A percentile compares a stretch with the other conserved stretches of the same genome.
Evolutionary conservation across 2,329 filamentous ascomycete genomes (phyloP).

Genomic region (Pseudogymnoascus sp.): DNA sequence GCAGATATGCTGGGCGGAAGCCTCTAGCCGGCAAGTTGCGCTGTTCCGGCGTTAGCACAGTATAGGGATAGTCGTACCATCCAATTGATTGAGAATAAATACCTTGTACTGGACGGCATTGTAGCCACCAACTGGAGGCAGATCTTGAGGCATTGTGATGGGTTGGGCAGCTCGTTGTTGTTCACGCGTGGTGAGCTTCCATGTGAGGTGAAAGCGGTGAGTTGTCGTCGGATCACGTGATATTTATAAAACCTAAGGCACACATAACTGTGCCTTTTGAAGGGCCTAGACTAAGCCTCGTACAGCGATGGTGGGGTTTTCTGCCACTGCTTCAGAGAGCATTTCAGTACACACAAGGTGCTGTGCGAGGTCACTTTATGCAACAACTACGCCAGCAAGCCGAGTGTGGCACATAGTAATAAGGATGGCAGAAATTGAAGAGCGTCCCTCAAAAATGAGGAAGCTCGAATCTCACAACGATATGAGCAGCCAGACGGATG

Average conservation of each 20-base stretch:
- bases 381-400: neutral
- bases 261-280: neutral
- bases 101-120: conserved; percentile 96
- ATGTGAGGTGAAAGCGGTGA: conserved; percentile 9
- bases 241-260: neutral
- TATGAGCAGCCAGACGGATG: neutral
- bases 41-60: conserved; percentile 37
- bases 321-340: neutral
- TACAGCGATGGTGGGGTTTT: conserved; percentile 4
- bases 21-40: conserved; percentile 88
- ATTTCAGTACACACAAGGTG: neutral
- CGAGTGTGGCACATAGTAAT: neutral
- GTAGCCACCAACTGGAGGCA: conserved; percentile 93
- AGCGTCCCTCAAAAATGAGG: conserved; percentile 26
- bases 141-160: conserved; percentile 88
- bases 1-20: conserved; percentile 74
- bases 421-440: conserved; percentile 25
- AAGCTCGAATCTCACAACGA: conserved; percentile 18
- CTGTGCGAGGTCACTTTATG: neutral
- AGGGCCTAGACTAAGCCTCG: neutral
- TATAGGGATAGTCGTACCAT: neutral
- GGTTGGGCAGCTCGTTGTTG: conserved; percentile 1
- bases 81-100: conserved; percentile 28
- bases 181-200: neutral
- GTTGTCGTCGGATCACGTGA: neutral